Conservation (phyloP, 2,329 filamentous ascomycete species). For the Fusarium nodosum region DNA sequence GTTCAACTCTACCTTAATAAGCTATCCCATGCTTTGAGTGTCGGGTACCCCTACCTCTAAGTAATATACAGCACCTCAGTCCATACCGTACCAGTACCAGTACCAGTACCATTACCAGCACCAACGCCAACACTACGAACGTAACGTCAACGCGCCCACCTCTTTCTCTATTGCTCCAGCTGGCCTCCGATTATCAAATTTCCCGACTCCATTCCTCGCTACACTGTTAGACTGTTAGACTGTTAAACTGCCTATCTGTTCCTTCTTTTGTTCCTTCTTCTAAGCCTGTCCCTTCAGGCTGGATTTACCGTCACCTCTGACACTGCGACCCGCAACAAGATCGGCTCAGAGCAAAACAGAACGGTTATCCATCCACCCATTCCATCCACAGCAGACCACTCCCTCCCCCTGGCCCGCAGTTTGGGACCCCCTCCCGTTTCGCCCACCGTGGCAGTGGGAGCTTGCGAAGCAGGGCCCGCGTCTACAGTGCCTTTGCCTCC, state of each 20-base stretch:
- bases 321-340: constrained; percentile 30
- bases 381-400: constrained; percentile 13
- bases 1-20: constrained; percentile 4
- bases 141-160: constrained; percentile 23
- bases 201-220: constrained; percentile 23
- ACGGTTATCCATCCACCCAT: background rate
- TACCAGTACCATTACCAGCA: background rate
- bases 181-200: constrained; percentile 44
- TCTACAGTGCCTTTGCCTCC: constrained; percentile 15
- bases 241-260: background rate
- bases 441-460: constrained; percentile 44
- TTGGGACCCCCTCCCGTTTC: constrained; percentile 39
- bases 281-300: constrained; percentile 15
- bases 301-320: constrained; percentile 28
- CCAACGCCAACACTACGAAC: constrained; percentile 23
- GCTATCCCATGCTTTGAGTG: constrained; percentile 23
- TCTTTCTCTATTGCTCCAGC: constrained; percentile 17
- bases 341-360: constrained; percentile 18
- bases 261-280: constrained; percentile 15
- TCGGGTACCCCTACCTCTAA: constrained; percentile 14
- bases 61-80: constrained; percentile 8
- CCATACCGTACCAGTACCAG: background rate
- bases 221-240: background rate
- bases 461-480: constrained; percentile 45
- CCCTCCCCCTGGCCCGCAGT: constrained; percentile 39